phyloP scores from a whole-genome alignment of 2,329 filamentous ascomycete genomes.

The Alternaria infectoria region DNA sequence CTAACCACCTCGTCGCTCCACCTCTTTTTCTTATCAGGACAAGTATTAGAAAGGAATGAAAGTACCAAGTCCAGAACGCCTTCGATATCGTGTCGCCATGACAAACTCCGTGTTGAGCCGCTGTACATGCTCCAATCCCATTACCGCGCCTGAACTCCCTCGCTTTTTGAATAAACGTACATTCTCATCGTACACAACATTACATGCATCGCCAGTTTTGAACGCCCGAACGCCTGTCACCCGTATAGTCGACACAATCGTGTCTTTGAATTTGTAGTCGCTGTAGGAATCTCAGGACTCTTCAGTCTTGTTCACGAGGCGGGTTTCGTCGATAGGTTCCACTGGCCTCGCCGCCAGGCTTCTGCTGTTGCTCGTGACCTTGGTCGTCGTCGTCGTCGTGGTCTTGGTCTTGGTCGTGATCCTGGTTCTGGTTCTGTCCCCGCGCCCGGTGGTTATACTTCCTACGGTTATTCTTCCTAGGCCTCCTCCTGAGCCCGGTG shows the following conservation, averaged over 20 bases:
- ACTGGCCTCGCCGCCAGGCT: not conserved
- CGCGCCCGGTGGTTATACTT: not conserved
- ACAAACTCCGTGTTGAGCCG: not conserved
- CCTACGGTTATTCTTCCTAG: not conserved
- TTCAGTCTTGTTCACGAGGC: not conserved
- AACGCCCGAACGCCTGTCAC: not conserved
- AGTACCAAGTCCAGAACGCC: not conserved
- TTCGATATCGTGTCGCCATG: not conserved
- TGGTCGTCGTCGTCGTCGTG: not conserved
- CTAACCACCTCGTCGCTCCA: accelerated
- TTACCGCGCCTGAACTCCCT: not conserved
- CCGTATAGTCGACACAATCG: not conserved
- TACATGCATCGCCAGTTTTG: too few species aligned
- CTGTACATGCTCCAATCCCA: not conserved
- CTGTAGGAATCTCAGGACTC: not conserved
- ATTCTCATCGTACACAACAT: too few species aligned
- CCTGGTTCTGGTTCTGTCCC: not conserved
- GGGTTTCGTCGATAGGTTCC: not conserved
- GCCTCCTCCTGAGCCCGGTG: not conserved
- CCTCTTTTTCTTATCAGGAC: not conserved
- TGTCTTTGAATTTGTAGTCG: not conserved
- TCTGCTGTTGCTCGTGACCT: not conserved
- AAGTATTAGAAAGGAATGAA: not conserved
- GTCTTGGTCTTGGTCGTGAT: not conserved
- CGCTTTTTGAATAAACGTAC: not conserved